These are phyloP conservation scores for Geranomyces variabilis DNA, from an alignment of 192 early-diverging fungal genomes.

Conservation along the genomic window DNA sequence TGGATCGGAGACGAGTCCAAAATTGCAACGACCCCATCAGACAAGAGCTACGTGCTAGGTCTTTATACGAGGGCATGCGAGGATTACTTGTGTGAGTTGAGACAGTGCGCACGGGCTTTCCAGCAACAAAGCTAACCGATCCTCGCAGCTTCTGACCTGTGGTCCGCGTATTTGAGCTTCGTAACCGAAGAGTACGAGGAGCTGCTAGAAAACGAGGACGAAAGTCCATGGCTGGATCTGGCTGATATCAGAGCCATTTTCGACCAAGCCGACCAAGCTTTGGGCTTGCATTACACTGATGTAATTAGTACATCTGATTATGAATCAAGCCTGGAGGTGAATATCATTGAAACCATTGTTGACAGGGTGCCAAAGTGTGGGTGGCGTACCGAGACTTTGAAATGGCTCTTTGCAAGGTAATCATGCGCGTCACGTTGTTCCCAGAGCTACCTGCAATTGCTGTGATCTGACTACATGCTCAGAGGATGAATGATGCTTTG, in stretches of 20 bases:
- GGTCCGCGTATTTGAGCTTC: slow-evolving; percentile 66
- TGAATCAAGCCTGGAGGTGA: not conserved
- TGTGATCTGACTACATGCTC: not conserved
- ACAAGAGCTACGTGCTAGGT: slow-evolving; percentile 49
- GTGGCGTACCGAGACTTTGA: slow-evolving; percentile 65
- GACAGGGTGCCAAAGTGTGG: slow-evolving; percentile 69
- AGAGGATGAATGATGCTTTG: not conserved
- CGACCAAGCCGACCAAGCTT: slow-evolving; percentile 49
- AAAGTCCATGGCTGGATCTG: slow-evolving; percentile 43
- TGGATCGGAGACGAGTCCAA: slow-evolving; percentile 72
- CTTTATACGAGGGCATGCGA: slow-evolving; percentile 59
- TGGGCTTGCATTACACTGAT: slow-evolving; percentile 58
- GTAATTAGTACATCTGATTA: slow-evolving; percentile 22
- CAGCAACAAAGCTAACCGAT: not conserved
- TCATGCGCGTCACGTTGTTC: not conserved
- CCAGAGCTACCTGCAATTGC: not conserved
- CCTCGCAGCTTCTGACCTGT: slow-evolving; percentile 65
- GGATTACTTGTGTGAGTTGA: slow-evolving; percentile 72
- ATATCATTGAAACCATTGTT: not conserved
- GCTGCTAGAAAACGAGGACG: slow-evolving; percentile 39
- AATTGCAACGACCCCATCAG: slow-evolving; percentile 48
- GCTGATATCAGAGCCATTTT: slow-evolving; percentile 50
- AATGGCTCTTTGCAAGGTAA: slow-evolving; percentile 45
- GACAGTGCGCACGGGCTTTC: not conserved
- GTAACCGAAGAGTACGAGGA: slow-evolving; percentile 50